Conservation (phyloP, 306 rosid genomes). For the Styphnolobium japonicum region DNA sequence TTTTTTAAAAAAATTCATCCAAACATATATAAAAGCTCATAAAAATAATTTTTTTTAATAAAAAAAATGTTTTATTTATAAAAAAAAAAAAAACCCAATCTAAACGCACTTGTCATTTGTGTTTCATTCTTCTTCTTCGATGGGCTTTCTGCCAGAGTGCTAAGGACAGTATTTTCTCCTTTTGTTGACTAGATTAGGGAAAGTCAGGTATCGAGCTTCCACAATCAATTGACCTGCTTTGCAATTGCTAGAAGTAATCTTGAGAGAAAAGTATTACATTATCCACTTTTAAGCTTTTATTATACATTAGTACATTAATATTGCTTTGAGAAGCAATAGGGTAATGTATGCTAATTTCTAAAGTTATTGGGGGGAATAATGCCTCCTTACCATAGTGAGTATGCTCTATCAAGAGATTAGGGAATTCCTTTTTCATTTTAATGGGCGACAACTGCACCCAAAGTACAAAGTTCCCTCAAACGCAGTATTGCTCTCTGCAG, state of each 20-base stretch:
- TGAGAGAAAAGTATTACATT: too few species aligned
- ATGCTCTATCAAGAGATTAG: conserved; percentile 56
- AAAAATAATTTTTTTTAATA: too few species aligned
- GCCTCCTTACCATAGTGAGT: conserved; percentile 13
- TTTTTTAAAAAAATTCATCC: too few species aligned
- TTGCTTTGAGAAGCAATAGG: not conserved
- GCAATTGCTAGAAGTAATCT: not conserved
- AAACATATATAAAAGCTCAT: too few species aligned
- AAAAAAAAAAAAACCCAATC: too few species aligned
- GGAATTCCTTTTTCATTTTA: conserved; percentile 50
- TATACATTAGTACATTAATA: not conserved
- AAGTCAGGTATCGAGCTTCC: not conserved
- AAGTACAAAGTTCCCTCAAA: conserved; percentile 53
- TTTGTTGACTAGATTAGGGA: not conserved
- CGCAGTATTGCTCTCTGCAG: conserved; percentile 62
- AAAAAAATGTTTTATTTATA: too few species aligned
- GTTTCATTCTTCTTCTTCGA: conserved; percentile 64
- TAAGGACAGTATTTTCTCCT: not conserved
- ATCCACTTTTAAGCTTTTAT: too few species aligned
- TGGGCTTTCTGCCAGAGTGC: conserved; percentile 64
- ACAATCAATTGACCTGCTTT: not conserved
- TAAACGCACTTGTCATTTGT: conserved; percentile 48
- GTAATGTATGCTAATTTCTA: not conserved
- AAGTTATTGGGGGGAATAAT: not conserved
- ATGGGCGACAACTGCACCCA: conserved; percentile 58